Evolutionary conservation across 495 filamentous ascomycete genomes (phyloP).

Genomic region (Durotheca rogersii): DNA sequence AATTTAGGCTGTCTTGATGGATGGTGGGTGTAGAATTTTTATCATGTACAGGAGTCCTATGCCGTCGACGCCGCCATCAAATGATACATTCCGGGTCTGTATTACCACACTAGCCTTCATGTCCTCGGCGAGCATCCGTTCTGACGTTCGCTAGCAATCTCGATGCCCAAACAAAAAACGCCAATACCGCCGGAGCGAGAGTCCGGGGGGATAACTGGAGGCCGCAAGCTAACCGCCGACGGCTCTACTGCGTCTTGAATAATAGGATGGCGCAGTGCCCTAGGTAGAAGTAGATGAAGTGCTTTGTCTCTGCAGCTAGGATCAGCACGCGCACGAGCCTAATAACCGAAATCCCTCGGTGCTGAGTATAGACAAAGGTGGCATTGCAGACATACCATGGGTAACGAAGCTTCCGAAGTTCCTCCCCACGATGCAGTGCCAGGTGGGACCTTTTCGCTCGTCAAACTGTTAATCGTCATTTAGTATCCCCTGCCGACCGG

Average conservation of each 20-base stretch:
- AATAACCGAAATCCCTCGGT: background rate
- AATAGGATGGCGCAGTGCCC: constrained; percentile 97
- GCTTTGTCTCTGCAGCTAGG: constrained; percentile 82
- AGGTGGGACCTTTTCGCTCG: constrained; percentile 86
- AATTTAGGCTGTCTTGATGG: constrained; percentile 10
- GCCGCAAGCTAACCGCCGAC: constrained; percentile 2
- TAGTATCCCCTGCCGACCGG: background rate
- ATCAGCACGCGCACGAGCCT: constrained; percentile 12
- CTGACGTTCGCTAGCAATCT: constrained; percentile 2
- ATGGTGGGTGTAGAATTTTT: constrained; percentile 3
- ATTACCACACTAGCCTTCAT: background rate
- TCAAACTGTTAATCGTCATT: constrained; percentile 63
- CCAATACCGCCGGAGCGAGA: background rate
- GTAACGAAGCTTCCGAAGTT: constrained; percentile 99
- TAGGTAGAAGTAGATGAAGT: constrained; percentile 99
- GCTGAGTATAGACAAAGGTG: background rate
- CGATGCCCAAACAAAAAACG: background rate
- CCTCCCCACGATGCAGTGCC: constrained; percentile 97
- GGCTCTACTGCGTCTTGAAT: constrained; percentile 98
- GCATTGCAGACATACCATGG: constrained; percentile 65
- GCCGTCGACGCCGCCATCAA: constrained; percentile 1
- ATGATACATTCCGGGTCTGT: background rate
- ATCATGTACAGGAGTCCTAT: constrained; percentile 3
- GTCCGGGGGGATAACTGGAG: background rate
- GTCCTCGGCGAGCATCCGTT: background rate